Percentiles rank a stretch among this genome's conserved stretches.
Conservation (phyloP, 495 filamentous ascomycete genomes). For the Monascus purpureus region DNA sequence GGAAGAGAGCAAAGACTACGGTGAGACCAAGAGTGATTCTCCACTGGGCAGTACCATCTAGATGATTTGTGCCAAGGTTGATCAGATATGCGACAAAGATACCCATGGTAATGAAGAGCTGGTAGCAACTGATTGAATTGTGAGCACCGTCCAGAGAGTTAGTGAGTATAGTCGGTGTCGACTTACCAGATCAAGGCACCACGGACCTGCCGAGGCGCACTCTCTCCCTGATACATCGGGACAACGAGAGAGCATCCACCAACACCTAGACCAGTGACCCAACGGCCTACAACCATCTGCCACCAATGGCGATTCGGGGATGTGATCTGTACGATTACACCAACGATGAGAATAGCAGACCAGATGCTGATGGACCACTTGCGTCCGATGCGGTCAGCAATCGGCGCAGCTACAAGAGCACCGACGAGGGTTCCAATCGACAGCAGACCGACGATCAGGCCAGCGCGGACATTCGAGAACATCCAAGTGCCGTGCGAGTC, state of each 20-base stretch:
- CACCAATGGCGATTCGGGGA: conserved; percentile 37
- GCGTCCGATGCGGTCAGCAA: conserved; percentile 37
- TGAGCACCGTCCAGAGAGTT: too few relatives aligned
- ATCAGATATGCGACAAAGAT: conserved; percentile 71
- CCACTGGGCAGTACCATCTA: conserved; percentile 45
- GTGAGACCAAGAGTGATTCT: conserved; percentile 66
- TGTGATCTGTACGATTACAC: conserved; percentile 52
- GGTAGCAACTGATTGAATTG: conserved; percentile 49
- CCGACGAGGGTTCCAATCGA: conserved; percentile 56
- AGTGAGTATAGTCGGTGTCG: too few relatives aligned
- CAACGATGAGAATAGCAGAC: conserved; percentile 48
- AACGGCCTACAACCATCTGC: conserved; percentile 39
- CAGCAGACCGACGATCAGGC: conserved; percentile 42
- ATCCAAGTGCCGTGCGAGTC: conserved; percentile 14
- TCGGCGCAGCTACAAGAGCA: conserved; percentile 42
- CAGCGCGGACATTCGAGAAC: conserved; percentile 35
- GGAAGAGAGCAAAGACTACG: conserved; percentile 58
- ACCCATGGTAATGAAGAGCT: conserved; percentile 77
- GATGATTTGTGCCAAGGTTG: conserved; percentile 55
- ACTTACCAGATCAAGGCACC: conserved; percentile 47
- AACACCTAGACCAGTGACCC: conserved; percentile 53
- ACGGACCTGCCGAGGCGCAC: conserved; percentile 48
- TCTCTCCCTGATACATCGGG: conserved; percentile 64
- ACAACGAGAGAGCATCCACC: conserved; percentile 56
- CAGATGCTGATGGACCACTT: conserved; percentile 41